A percentile compares a stretch with the other conserved stretches of the same genome.
Evolutionary conservation across 2,329 filamentous ascomycete species (phyloP).

Genomic region (Aspergillus sp.): DNA sequence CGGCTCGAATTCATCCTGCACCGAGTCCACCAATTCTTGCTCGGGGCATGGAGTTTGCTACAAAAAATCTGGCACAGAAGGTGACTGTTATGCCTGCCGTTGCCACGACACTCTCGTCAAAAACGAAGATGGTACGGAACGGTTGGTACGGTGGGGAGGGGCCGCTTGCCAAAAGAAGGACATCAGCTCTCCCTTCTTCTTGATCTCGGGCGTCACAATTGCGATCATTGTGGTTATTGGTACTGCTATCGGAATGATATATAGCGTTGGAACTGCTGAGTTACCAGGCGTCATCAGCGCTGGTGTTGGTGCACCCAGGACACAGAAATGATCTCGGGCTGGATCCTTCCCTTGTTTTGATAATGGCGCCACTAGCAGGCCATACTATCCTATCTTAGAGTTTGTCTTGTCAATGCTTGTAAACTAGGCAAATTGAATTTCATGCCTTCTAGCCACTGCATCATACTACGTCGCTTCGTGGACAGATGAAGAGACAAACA

Average conservation of each 20-base stretch:
- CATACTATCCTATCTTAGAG: not conserved
- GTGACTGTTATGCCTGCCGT: conserved; percentile 75
- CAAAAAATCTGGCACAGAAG: conserved; percentile 62
- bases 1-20: conserved; percentile 69
- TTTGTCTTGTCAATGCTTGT: not conserved
- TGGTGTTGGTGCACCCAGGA: conserved; percentile 75
- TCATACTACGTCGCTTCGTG: too few species aligned
- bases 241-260: conserved; percentile 77
- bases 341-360: not conserved
- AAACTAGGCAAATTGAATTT: not conserved
- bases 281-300: conserved; percentile 95
- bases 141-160: conserved; percentile 79
- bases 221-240: conserved; percentile 69
- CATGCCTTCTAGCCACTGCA: too few species aligned
- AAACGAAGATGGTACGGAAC: conserved; percentile 54
- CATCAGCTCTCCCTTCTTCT: conserved; percentile 84
- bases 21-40: conserved; percentile 74
- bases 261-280: conserved; percentile 81
- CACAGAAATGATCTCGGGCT: conserved; percentile 42
- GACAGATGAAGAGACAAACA: too few species aligned
- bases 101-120: conserved; percentile 66
- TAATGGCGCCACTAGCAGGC: not conserved
- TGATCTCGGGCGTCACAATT: conserved; percentile 77
- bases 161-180: conserved; percentile 89
- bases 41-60: conserved; percentile 79